Evolutionary conservation across 2,329 filamentous ascomycete genomes (phyloP), one percentile per base, ranked within the genome.

Genomic region (Pestalotiopsis sp.): DNA sequence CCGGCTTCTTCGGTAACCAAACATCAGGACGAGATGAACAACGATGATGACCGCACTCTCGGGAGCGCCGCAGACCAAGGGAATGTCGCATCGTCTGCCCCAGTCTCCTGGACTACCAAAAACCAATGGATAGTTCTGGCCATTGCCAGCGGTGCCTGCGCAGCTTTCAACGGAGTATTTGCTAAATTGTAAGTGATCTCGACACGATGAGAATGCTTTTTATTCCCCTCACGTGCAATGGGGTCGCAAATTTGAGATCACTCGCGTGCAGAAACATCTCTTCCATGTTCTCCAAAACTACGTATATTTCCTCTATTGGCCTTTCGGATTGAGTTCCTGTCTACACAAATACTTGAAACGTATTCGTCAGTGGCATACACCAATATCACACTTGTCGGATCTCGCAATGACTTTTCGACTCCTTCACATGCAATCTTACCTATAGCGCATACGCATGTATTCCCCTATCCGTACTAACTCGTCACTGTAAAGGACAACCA

Each of bases 151-250:
- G 93, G 93, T 70, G 90, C 88, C 66, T 95, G 92, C 75, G 93
- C 93, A 39, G 92, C 93, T 25, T 91, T 93, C 73, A 96, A 96
- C 74, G 93, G 93, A 69, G 90, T 93, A 4, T 94, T 95, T 83
- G 93, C 93, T 0, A 96, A 95, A 81, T 83, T 96, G 91, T 93
- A 82, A 75, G 89, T 84, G 38, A 17, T 17, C 17, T 59, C 7
- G 4, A 23, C 7, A 14, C 45, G 3, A 2, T 20, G 14, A 6
- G n/a, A 4, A 23, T 12, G 7, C n/a, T 13, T 39, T 45, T 36
- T 36, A 6, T 36, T 9, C 7, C 31, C 31, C 6, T 36, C 31
- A 36, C 9, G 7, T 36, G 31, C 31, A 36, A 36, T 7, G 31
- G 9, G 31, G 9, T 36, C 9, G 31, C 31, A 36, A 36, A 36